Evolutionary conservation across 805 yeast species (phyloP), one percentile per base, ranked within the genome.

Genomic region (Candida easanensis): DNA sequence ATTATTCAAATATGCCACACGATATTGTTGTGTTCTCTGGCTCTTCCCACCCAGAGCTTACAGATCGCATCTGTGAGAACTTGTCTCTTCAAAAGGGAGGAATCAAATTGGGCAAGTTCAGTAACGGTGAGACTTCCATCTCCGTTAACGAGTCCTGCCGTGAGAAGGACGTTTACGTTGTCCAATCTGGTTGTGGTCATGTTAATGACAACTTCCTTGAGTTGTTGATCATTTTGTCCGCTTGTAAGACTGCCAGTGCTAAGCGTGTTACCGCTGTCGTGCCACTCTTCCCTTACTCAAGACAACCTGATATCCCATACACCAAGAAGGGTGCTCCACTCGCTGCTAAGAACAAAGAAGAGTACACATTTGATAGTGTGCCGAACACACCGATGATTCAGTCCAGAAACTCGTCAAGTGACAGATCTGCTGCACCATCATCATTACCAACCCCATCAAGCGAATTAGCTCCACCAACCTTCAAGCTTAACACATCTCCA

Each of bases 201-300:
- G 66, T 80, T 44, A 93, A 93, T 60, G 99, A 93, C 60, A 91
- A 88, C 61, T 87, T 93, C 48, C 87, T 93, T 95, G 99, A 93
- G 68, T 71, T 93, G 52, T 72, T 93, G 60, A 91, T 95, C 49
- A 76, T 93, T 55, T 85, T 93, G 33, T 81, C 93, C 36, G 99
- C 98, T 41, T 91, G 98, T 66, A 83, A 91, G 55, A 97, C 97
- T 41, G 99, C 99, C 3, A 86, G 96, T 17, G 99, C 99, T 18
- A 84, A 87, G 53, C 88, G 88, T 61, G 90, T 93, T 62, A 93
- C 77, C 18, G 97, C 97, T 11, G 99, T 93, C 23, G 82, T 93
- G 63, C 99, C 99, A 4, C 73, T 89, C 48, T 93, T 93, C 65
- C 97, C 98, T 21, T 93, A 93, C 62, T 86, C 96, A 3, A 76